Evolutionary conservation across 2,329 filamentous ascomycete species (phyloP), one percentile per base, ranked within the genome.

Genomic region (Claviceps citrina): DNA sequence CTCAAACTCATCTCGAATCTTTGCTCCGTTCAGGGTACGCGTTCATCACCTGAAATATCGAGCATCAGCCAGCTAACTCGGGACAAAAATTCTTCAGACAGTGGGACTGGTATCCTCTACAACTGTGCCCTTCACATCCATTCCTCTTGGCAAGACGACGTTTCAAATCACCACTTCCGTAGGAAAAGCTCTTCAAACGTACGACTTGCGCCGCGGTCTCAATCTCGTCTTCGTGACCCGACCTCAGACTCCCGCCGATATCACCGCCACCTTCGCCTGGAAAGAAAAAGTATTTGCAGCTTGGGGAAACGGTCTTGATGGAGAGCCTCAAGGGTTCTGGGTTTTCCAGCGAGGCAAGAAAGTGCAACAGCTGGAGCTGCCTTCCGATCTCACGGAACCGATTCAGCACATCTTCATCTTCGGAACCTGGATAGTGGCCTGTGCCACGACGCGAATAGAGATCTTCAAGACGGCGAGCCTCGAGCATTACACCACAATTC

Each of bases 131-230:
- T 96, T 98, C 55, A 87, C 89, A 2, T 81, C 82, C 5, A 73
- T 93, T 25, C 83, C 89, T 1, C 69, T 94, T 13, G 91, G 91
- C 43, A 94, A 93, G 62, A 89, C 84, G 1, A 93, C 86, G 3
- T 98, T 94, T 56, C 91, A 98, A 59, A 85, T 98, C 60, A 96
- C 91, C 26, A 98, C 91, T 24, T 96, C 85, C 0, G 83, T 93
- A 45, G 91, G 89, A 46, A 76, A 79, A 52, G 84, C 81, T 43
- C 71, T 98, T 35, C 91, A 98, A 62, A 98, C 91, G 0, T 98
- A 98, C 65, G 91, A 98, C 57, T 66, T 98, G 45, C 84, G 82
- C 58, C 77, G 80, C 51, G 89, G 89, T 35, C 72, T 98, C 45
- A 89, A 93, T 52, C 76, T 98, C 37, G 77, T 96, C 53, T 98